A percentile compares a stretch with the other conserved stretches of the same genome.
Evolutionary conservation across 495 filamentous ascomycete genomes (phyloP).

Genomic region (Annulohypoxylon bovei): DNA sequence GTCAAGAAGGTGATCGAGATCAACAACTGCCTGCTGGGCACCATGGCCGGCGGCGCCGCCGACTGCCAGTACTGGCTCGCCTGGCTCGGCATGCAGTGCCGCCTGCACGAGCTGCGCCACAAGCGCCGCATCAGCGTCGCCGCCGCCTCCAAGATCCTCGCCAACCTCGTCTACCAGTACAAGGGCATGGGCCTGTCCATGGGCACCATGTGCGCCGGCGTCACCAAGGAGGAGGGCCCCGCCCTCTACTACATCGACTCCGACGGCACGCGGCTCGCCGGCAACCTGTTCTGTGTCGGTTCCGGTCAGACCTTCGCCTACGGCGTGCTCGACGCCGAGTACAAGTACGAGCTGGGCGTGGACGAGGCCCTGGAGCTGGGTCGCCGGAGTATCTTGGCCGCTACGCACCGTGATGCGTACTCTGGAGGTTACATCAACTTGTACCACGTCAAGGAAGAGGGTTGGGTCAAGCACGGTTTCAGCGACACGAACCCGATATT

Average conservation of each 20-base stretch:
- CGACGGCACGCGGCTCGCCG: slow-evolving; percentile 90
- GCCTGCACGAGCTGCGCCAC: slow-evolving; percentile 97
- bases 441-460: slow-evolving; percentile 98
- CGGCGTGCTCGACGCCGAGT: slow-evolving; percentile 95
- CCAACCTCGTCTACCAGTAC: slow-evolving; percentile 97
- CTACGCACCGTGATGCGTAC: slow-evolving; percentile 96
- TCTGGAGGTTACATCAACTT: slow-evolving; percentile 98
- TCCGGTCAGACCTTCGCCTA: slow-evolving; percentile 99
- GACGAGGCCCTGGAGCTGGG: slow-evolving; percentile 92
- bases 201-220: slow-evolving; percentile 99
- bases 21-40: slow-evolving; percentile 89
- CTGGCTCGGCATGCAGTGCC: slow-evolving; percentile 98
- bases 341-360: slow-evolving; percentile 83
- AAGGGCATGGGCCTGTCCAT: slow-evolving; percentile 98
- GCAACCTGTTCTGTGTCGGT: slow-evolving; percentile 97
- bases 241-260: slow-evolving; percentile 99
- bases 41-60: slow-evolving; percentile 98
- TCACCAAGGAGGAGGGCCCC: slow-evolving; percentile 94
- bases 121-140: slow-evolving; percentile 98
- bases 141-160: slow-evolving; percentile 96
- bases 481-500: slow-evolving; percentile 95
- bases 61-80: slow-evolving; percentile 99
- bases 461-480: slow-evolving; percentile 99
- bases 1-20: slow-evolving; percentile 99
- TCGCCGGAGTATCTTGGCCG: slow-evolving; percentile 90